Conservation (phyloP, 2,329 filamentous ascomycete species). For the Aureobasidium sp. region DNA sequence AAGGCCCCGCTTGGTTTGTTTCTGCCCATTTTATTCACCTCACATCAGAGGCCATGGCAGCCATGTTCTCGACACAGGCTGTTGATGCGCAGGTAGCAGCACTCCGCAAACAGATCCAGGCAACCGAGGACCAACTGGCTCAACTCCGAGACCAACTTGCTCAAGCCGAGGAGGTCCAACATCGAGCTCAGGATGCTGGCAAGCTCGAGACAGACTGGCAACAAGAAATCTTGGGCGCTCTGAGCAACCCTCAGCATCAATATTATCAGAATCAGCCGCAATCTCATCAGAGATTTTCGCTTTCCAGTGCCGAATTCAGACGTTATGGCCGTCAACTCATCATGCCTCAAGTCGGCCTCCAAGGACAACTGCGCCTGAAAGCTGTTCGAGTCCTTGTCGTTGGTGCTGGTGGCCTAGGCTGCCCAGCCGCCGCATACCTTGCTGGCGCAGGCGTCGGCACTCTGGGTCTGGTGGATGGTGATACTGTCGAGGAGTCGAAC, state of each 20-base stretch:
- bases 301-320: conserved; percentile 66
- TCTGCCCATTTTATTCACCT: no score
- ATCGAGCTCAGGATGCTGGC: conserved; percentile 21
- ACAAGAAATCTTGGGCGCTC: conserved; percentile 34
- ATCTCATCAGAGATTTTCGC: conserved; percentile 31
- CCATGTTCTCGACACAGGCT: conserved; percentile 22
- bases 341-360: conserved; percentile 69
- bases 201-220: conserved; percentile 33
- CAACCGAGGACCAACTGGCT: conserved; percentile 36
- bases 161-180: conserved; percentile 33
- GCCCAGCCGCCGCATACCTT: conserved; percentile 86
- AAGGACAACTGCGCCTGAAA: conserved; percentile 69
- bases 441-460: conserved; percentile 81
- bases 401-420: conserved; percentile 83
- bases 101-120: conserved; percentile 37
- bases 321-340: conserved; percentile 90
- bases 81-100: conserved; percentile 29
- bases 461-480: conserved; percentile 79
- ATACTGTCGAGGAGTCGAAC: conserved; percentile 82
- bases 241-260: conserved; percentile 22
- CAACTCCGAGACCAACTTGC: conserved; percentile 36
- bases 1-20: not conserved
- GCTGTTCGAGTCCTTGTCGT: conserved; percentile 68
- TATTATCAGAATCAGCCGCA: not conserved
- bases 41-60: not conserved